Evolutionary conservation across 1,139 yeast species (phyloP).

Genomic region (Pneumocystis jirovecii): DNA sequence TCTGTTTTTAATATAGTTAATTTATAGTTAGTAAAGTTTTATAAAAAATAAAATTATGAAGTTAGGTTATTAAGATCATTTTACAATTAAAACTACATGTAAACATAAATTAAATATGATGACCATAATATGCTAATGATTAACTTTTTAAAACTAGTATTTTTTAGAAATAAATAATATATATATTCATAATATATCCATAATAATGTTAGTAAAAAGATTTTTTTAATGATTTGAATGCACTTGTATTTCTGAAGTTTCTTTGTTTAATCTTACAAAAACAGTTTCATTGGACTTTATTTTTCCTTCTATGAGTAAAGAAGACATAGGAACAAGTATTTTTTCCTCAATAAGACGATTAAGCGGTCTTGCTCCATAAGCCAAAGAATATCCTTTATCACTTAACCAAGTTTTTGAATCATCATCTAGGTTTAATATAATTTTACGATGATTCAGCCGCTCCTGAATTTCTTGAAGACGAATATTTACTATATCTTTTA

Average conservation of each 20-base stretch:
- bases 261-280: slow-evolving; percentile 20
- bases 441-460: slow-evolving; percentile 66
- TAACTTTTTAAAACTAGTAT: too few relatives aligned
- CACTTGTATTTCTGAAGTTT: not conserved
- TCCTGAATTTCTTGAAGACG: slow-evolving; percentile 67
- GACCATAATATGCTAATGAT: too few relatives aligned
- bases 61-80: too few relatives aligned
- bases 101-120: too few relatives aligned
- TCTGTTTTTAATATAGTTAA: too few relatives aligned
- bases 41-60: too few relatives aligned
- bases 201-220: not conserved
- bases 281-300: slow-evolving; percentile 58
- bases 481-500: slow-evolving; percentile 67
- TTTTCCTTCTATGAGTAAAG: slow-evolving; percentile 62
- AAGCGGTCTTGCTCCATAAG: slow-evolving; percentile 91
- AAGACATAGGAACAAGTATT: slow-evolving; percentile 75
- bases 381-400: slow-evolving; percentile 73
- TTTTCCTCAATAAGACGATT: slow-evolving; percentile 75
- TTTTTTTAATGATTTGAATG: not conserved
- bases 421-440: slow-evolving; percentile 40
- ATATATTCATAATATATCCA: not conserved
- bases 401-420: slow-evolving; percentile 62
- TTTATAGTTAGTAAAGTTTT: too few relatives aligned
- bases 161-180: too few relatives aligned
- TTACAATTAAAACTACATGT: too few relatives aligned